Conservation (phyloP, 352 stramenopile species). For the Salisapilia sapeloensis region DNA sequence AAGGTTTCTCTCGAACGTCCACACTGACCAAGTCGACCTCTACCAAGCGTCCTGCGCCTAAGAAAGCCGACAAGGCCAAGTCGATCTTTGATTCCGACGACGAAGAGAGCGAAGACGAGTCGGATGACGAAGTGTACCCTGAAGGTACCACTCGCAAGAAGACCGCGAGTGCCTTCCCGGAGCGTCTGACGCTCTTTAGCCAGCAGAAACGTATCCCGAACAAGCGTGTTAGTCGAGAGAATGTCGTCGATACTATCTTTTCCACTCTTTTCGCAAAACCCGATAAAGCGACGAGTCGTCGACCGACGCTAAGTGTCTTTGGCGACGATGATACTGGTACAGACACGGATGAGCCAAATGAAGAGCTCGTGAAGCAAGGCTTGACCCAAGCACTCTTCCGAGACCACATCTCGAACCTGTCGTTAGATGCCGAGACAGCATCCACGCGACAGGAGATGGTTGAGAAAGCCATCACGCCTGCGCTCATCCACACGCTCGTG, state of each 20-base stretch:
- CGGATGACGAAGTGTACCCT: slow-evolving; percentile 50
- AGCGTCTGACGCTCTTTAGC: slow-evolving; percentile 55
- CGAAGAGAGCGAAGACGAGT: slow-evolving; percentile 13
- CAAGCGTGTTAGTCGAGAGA: slow-evolving; percentile 50
- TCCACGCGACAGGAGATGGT: slow-evolving; percentile 25
- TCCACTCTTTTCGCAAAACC: slow-evolving; percentile 41
- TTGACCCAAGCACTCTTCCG: slow-evolving; percentile 64
- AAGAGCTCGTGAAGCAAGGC: slow-evolving; percentile 70
- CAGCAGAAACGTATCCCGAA: slow-evolving; percentile 69
- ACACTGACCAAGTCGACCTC: slow-evolving; percentile 1
- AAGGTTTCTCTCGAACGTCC: slow-evolving; percentile 14
- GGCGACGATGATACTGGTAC: slow-evolving; percentile 42
- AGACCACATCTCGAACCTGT: slow-evolving; percentile 20
- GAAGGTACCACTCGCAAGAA: slow-evolving; percentile 9
- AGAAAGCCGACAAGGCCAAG: slow-evolving; percentile 5
- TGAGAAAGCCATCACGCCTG: slow-evolving; percentile 55
- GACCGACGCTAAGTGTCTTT: slow-evolving; percentile 31
- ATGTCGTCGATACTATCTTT: slow-evolving; percentile 74
- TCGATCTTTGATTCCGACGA: not conserved
- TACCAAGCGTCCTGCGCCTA: not conserved
- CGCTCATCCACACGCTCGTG: slow-evolving; percentile 64
- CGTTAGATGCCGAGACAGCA: slow-evolving; percentile 7
- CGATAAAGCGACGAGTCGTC: slow-evolving; percentile 4
- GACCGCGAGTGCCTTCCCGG: slow-evolving; percentile 37
- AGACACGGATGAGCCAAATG: slow-evolving; percentile 65